A percentile compares a stretch with the other conserved stretches of the same genome.
phyloP scores from a whole-genome alignment of 108 stramenopile genomes.

The Schizochytrium sp. region DNA sequence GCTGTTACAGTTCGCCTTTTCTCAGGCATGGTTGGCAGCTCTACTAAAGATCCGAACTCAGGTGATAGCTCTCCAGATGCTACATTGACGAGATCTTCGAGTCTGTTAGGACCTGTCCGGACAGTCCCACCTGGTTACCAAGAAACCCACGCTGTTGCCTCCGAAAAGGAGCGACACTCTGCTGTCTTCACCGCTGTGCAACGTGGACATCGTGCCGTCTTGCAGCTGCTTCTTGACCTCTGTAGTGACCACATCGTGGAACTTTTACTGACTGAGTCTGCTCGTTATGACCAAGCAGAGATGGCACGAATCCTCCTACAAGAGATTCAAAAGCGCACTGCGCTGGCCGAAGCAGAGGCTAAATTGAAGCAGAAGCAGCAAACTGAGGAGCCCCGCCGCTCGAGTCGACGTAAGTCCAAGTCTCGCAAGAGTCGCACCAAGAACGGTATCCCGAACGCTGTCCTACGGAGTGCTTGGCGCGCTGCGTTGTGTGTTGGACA shows the following conservation, averaged over 20 bases:
- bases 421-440: not conserved
- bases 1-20: too few relatives aligned
- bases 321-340: not conserved
- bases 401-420: not conserved
- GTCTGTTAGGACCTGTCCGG: not conserved
- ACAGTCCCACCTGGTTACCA: not conserved
- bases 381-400: not conserved
- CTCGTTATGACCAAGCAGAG: not conserved
- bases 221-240: conserved; percentile 3
- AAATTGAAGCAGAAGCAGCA: not conserved
- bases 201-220: conserved; percentile 4
- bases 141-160: not conserved
- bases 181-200: conserved; percentile 54
- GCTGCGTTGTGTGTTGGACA: not conserved
- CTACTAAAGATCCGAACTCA: too few relatives aligned
- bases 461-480: conserved; percentile 3
- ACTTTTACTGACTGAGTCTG: conserved; percentile 17
- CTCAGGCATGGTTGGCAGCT: too few relatives aligned
- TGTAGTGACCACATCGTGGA: conserved; percentile 15
- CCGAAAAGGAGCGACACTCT: conserved; percentile 36
- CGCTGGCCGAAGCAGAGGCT: not conserved
- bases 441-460: not conserved
- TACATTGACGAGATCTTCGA: not conserved
- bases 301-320: conserved; percentile 10
- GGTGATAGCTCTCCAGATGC: not conserved